Percentiles rank a stretch among this genome's conserved stretches.
These are phyloP conservation scores for Leonotis leonurus DNA, from an alignment of 257 asterid species.

Conservation along the genomic window DNA sequence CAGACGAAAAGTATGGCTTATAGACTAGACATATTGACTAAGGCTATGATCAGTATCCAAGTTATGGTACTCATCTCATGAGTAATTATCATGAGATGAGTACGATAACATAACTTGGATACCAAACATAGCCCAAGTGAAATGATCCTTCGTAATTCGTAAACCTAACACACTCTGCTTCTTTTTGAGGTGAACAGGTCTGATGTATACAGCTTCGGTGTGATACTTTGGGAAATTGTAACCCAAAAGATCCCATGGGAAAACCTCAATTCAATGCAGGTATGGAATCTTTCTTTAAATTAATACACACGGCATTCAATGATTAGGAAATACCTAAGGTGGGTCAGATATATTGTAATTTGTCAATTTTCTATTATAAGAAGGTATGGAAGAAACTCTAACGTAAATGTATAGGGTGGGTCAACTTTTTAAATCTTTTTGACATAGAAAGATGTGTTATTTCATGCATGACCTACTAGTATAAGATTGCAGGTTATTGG, in stretches of 20 bases:
- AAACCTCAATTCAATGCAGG: constrained; percentile 90
- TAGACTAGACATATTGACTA: background rate
- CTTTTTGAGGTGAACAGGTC: constrained; percentile 50
- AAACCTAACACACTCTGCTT: constrained; percentile 2
- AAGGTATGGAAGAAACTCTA: background rate
- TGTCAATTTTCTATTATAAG: background rate
- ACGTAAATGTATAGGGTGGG: background rate
- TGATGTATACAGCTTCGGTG: constrained; percentile 84
- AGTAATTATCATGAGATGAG: no score
- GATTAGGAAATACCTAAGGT: background rate
- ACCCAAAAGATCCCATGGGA: constrained; percentile 95
- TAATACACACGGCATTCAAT: background rate
- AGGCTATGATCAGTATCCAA: no score
- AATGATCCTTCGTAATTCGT: background rate
- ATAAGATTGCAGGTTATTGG: constrained; percentile 66
- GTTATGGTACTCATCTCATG: no score
- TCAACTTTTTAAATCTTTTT: background rate
- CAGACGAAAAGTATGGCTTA: constrained; percentile 75
- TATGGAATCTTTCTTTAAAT: constrained; percentile 11
- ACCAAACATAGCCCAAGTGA: background rate
- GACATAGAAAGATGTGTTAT: background rate
- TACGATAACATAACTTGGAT: no score
- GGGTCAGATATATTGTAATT: background rate
- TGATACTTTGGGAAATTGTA: constrained; percentile 89
- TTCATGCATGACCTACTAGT: background rate